These are phyloP conservation scores for Globisporangium mamillatum DNA, from an alignment of 352 stramenopile genomes.

Conservation along the genomic window DNA sequence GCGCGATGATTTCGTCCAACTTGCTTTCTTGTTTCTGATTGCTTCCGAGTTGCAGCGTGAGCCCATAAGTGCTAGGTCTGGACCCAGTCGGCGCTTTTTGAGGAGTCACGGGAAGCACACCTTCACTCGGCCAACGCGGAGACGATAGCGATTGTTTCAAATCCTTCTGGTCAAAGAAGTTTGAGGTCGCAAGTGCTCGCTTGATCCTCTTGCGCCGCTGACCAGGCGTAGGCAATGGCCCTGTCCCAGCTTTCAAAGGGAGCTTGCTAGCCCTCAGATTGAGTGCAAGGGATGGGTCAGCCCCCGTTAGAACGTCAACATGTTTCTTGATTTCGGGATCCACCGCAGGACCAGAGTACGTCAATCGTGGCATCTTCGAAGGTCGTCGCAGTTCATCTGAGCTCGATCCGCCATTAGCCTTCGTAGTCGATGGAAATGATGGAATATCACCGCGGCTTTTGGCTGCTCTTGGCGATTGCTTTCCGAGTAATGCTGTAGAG, in stretches of 20 bases:
- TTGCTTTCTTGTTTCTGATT: conserved; percentile 31
- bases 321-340: conserved; percentile 7
- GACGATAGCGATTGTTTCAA: conserved; percentile 15
- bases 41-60: conserved; percentile 2
- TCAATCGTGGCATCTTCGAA: conserved; percentile 15
- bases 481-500: conserved; percentile 8
- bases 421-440: conserved; percentile 9
- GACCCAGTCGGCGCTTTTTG: conserved; percentile 4
- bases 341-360: neutral
- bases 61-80: neutral
- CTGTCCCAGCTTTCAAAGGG: neutral
- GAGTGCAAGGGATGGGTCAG: neutral
- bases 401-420: neutral
- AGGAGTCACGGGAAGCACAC: neutral
- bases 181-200: conserved; percentile 22
- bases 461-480: conserved; percentile 12
- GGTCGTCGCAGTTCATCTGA: conserved; percentile 17
- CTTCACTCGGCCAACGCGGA: conserved; percentile 5
- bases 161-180: conserved; percentile 31
- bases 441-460: conserved; percentile 8
- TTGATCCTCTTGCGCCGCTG: conserved; percentile 34
- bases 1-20: conserved; percentile 81
- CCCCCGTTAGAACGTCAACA: neutral
- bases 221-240: conserved; percentile 2
- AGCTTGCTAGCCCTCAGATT: neutral